Conservation (phyloP, 257 asterid species). For the Salvia rosmarinus region DNA sequence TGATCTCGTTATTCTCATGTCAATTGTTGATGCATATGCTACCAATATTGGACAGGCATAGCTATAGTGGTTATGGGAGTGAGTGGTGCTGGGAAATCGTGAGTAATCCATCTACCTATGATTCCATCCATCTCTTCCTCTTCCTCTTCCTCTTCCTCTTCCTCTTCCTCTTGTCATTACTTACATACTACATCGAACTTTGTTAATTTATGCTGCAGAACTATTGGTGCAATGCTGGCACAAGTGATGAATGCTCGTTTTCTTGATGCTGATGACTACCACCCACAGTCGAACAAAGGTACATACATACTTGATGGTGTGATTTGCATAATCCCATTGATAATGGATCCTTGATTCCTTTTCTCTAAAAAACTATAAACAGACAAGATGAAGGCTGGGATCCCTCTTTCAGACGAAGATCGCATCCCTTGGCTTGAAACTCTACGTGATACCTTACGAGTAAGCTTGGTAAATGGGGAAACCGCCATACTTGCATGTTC, state of each 20-base stretch:
- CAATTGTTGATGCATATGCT: slow-evolving; percentile 23
- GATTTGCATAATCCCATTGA: too few species aligned
- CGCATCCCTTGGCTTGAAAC: slow-evolving; percentile 86
- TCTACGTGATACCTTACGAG: slow-evolving; percentile 51
- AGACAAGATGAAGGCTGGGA: slow-evolving; percentile 65
- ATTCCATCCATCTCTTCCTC: too few species aligned
- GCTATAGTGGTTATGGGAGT: slow-evolving; percentile 86
- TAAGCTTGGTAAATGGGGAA: slow-evolving; percentile 40
- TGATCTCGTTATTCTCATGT: not conserved
- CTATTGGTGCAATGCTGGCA: slow-evolving; percentile 77
- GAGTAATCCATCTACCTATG: too few species aligned
- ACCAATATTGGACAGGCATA: slow-evolving; percentile 48
- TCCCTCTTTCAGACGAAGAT: slow-evolving; percentile 73
- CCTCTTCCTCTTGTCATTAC: not conserved
- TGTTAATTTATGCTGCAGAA: slow-evolving; percentile 42
- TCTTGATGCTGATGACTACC: slow-evolving; percentile 85
- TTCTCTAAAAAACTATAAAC: too few species aligned
- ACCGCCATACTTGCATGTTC: slow-evolving; percentile 73
- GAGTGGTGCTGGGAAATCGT: slow-evolving; percentile 91
- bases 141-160: not conserved
- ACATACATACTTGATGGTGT: slow-evolving; percentile 14
- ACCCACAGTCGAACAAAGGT: slow-evolving; percentile 77
- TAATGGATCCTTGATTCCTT: too few species aligned
- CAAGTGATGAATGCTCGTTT: slow-evolving; percentile 50
- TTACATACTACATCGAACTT: not conserved